Conservation (phyloP, 352 stramenopile species). For the Phytophthora ohioensis region DNA sequence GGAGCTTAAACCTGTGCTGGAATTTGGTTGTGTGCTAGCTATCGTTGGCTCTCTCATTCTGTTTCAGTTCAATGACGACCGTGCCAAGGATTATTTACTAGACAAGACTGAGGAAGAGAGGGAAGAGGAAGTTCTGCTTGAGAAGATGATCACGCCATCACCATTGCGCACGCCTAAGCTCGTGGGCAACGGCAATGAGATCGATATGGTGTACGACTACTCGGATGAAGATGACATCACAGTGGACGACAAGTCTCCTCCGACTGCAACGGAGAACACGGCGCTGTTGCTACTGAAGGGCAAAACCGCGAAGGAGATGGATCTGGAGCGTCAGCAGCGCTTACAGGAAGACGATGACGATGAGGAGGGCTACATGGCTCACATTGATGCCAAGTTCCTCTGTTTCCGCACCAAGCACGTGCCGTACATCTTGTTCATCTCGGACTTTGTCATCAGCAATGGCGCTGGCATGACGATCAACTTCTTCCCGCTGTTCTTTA, state of each 20-base stretch:
- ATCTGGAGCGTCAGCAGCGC: constrained; percentile 39
- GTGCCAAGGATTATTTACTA: constrained; percentile 50
- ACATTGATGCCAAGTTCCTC: constrained; percentile 56
- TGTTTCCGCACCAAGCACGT: constrained; percentile 77
- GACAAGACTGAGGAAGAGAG: constrained; percentile 36
- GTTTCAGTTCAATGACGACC: constrained; percentile 76
- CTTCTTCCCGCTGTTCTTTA: constrained; percentile 89
- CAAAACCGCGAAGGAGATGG: constrained; percentile 39
- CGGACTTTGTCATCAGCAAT: constrained; percentile 89
- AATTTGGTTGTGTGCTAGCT: constrained; percentile 65
- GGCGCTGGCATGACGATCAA: constrained; percentile 87
- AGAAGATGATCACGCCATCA: constrained; percentile 34
- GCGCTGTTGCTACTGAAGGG: constrained; percentile 41
- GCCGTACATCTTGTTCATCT: constrained; percentile 72
- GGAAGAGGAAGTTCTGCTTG: constrained; percentile 30
- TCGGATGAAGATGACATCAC: constrained; percentile 59
- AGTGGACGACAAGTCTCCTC: constrained; percentile 37
- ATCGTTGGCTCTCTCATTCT: constrained; percentile 49
- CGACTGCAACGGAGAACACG: constrained; percentile 46
- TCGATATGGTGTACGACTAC: constrained; percentile 80
- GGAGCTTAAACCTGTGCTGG: constrained; percentile 64
- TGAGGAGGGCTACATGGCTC: constrained; percentile 41
- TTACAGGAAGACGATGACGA: constrained; percentile 36
- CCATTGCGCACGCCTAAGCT: constrained; percentile 71
- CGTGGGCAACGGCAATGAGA: constrained; percentile 55